Evolutionary conservation across 768 basidiomycete genomes (phyloP).

Genomic region (Russula foetens): DNA sequence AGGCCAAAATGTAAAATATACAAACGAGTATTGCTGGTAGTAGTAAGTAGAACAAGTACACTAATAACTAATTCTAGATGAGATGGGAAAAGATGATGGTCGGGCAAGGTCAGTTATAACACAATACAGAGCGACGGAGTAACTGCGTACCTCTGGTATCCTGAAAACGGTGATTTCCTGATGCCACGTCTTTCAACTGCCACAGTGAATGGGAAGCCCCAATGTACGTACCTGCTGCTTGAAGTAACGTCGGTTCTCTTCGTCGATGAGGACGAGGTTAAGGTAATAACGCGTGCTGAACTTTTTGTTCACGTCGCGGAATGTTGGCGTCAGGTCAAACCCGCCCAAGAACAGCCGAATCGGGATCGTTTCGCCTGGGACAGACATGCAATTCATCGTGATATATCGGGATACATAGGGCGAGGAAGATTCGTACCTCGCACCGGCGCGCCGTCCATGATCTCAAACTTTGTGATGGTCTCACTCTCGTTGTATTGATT

Average conservation of each 20-base stretch:
- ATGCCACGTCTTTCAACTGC: background rate
- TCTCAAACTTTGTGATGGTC: conserved; percentile 98
- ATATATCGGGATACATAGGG: background rate
- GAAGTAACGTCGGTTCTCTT: conserved; percentile 96
- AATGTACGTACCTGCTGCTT: conserved; percentile 71
- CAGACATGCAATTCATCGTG: background rate
- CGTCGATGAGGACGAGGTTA: conserved; percentile 94
- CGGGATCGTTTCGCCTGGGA: conserved; percentile 89
- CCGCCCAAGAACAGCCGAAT: conserved; percentile 97
- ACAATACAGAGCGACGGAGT: background rate
- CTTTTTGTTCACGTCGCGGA: conserved; percentile 99
- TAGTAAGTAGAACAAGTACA: conserved; percentile 4
- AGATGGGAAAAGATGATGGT: too few relatives aligned
- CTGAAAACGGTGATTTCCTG: conserved; percentile 86
- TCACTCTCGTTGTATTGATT: conserved; percentile 99
- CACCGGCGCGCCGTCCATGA: conserved; percentile 98
- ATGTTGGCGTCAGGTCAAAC: conserved; percentile 97
- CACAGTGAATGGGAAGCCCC: background rate
- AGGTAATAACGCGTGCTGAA: conserved; percentile 96
- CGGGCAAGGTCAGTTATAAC: background rate
- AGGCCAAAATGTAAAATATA: background rate
- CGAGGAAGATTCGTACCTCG: conserved; percentile 45
- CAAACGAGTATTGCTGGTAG: conserved; percentile 7
- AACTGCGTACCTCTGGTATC: conserved; percentile 65
- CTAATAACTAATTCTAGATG: conserved; percentile 8